Percentiles rank a stretch among this genome's conserved stretches.
Evolutionary conservation across 345 rosid genomes (phyloP).

Genomic region (Passiflora organensis): DNA sequence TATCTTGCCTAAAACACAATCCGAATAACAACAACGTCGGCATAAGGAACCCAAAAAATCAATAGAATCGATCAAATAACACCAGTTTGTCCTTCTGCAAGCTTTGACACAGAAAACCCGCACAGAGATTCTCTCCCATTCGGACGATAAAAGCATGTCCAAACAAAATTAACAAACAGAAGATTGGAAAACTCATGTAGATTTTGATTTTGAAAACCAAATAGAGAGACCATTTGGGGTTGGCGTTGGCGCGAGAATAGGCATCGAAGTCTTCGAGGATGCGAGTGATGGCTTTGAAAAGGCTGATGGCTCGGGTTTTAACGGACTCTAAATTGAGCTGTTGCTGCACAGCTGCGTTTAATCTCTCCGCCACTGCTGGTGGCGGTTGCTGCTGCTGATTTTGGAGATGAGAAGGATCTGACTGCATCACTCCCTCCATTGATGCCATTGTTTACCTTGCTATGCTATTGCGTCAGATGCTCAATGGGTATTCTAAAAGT

Average conservation of each 20-base stretch:
- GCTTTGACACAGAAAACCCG: background rate
- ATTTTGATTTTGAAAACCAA: background rate
- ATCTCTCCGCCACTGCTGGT: slow-evolving; percentile 43
- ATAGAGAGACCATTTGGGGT: slow-evolving; percentile 65
- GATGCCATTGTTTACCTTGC: background rate
- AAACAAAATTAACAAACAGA: background rate
- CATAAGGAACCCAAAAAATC: no score
- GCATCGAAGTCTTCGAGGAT: slow-evolving; percentile 83
- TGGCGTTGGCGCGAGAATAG: slow-evolving; percentile 66
- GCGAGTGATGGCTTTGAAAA: slow-evolving; percentile 76
- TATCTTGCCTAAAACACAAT: slow-evolving; percentile 62
- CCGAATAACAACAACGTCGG: no score
- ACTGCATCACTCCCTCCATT: slow-evolving; percentile 19
- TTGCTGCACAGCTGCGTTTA: slow-evolving; percentile 59
- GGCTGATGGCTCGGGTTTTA: slow-evolving; percentile 72
- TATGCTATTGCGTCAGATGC: no score
- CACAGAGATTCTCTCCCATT: no score
- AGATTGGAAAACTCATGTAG: no score
- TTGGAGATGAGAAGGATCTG: slow-evolving; percentile 19
- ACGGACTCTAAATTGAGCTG: slow-evolving; percentile 73
- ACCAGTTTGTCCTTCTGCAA: background rate
- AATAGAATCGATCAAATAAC: no score
- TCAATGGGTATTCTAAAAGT: no score
- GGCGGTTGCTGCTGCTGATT: slow-evolving; percentile 19
- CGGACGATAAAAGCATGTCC: no score